These are phyloP conservation scores for Erodium chrysanthum DNA, from an alignment of 441 rosid species.

Conservation along the genomic window DNA sequence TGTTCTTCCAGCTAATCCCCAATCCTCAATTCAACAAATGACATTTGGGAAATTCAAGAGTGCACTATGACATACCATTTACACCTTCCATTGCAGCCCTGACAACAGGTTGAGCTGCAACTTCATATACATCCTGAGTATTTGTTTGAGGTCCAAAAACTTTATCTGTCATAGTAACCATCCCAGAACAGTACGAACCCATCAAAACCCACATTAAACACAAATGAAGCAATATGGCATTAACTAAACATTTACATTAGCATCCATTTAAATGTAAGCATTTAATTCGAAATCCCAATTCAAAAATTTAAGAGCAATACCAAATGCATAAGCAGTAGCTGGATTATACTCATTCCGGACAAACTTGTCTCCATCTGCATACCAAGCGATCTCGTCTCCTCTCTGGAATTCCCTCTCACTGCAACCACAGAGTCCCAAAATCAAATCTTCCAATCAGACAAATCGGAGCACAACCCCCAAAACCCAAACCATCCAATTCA, in stretches of 20 bases:
- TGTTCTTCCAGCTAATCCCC: background rate
- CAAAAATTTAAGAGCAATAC: conserved; percentile 25
- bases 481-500: conserved; percentile 8
- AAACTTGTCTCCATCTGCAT: conserved; percentile 82
- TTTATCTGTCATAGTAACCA: conserved; percentile 46
- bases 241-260: conserved; percentile 1
- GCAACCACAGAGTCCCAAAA: conserved; percentile 17
- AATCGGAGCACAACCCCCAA: background rate
- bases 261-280: background rate
- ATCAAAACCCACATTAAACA: conserved; percentile 6
- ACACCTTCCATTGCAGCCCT: conserved; percentile 99
- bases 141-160: conserved; percentile 78
- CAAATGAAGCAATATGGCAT: background rate
- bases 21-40: background rate
- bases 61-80: conserved; percentile 45
- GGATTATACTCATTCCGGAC: conserved; percentile 85
- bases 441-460: conserved; percentile 10
- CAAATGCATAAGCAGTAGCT: conserved; percentile 80
- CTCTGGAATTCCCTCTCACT: conserved; percentile 88
- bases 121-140: conserved; percentile 78
- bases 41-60: conserved; percentile 6
- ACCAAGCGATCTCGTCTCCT: conserved; percentile 98
- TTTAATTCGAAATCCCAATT: background rate
- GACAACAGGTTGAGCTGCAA: conserved; percentile 90
- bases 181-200: background rate